Conservation (phyloP, 176 grass and related monocot genomes). For the Coix lacrymajobi region DNA sequence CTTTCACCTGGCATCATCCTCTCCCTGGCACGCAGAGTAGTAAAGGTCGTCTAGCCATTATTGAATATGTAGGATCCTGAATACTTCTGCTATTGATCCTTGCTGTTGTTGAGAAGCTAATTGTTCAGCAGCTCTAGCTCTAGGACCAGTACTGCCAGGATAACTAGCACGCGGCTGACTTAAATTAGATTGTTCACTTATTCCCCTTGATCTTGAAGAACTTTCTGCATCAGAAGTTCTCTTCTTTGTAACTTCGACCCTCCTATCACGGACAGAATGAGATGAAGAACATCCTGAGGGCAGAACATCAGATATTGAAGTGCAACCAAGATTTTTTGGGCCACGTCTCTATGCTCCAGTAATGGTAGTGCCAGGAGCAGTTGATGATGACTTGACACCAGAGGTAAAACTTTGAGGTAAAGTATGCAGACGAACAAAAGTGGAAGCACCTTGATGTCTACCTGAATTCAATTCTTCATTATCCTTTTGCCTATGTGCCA, state of each 20-base stretch:
- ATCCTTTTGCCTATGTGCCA: constrained; percentile 31
- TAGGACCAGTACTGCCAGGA: constrained; percentile 32
- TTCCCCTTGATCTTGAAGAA: constrained; percentile 49
- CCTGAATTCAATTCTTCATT: constrained; percentile 38
- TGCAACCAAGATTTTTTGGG: constrained; percentile 61
- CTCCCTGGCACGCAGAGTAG: constrained; percentile 27
- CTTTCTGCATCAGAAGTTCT: constrained; percentile 48
- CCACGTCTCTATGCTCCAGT: constrained; percentile 38
- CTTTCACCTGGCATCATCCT: constrained; percentile 28
- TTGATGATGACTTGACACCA: constrained; percentile 37
- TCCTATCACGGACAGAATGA: constrained; percentile 28
- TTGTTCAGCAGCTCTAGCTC: constrained; percentile 38
- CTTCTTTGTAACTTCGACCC: constrained; percentile 33
- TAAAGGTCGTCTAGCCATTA: constrained; percentile 19
- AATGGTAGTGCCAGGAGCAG: background rate
- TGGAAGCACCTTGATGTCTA: constrained; percentile 20
- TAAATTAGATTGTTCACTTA: constrained; percentile 29
- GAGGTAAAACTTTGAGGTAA: constrained; percentile 17
- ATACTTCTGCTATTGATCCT: constrained; percentile 25
- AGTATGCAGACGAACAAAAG: constrained; percentile 25
- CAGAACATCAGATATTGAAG: constrained; percentile 65
- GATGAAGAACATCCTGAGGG: constrained; percentile 56
- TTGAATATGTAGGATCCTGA: constrained; percentile 36
- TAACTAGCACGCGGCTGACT: constrained; percentile 24
- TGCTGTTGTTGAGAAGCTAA: constrained; percentile 19